Evolutionary conservation across 2,329 filamentous ascomycete species (phyloP).

Genomic region (Mollisiaceae sp.): DNA sequence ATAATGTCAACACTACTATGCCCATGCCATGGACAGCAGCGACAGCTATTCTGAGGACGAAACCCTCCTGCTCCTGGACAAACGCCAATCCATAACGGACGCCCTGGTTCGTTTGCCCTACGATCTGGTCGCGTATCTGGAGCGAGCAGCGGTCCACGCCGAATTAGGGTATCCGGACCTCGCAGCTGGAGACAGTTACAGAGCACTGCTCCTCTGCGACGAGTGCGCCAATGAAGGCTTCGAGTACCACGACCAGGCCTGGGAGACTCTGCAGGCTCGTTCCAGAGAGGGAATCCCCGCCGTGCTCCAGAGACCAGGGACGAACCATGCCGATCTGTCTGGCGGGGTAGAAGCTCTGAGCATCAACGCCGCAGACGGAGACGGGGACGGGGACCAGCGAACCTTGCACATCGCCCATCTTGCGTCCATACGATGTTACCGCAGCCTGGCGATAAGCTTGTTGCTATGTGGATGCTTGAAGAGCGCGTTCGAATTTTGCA

Average conservation of each 20-base stretch:
- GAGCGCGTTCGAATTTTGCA: constrained; percentile 69
- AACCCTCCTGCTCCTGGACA: constrained; percentile 50
- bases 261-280: constrained; percentile 45
- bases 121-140: constrained; percentile 67
- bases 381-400: constrained; percentile 43
- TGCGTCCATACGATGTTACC: constrained; percentile 62
- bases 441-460: constrained; percentile 61
- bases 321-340: constrained; percentile 23
- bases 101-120: constrained; percentile 58
- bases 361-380: constrained; percentile 42
- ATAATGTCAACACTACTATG: constrained; percentile 2
- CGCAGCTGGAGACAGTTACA: constrained; percentile 87
- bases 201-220: constrained; percentile 84
- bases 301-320: constrained; percentile 45
- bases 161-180: constrained; percentile 87
- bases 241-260: constrained; percentile 77
- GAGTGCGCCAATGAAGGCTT: constrained; percentile 77
- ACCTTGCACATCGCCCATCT: constrained; percentile 51
- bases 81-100: constrained; percentile 63
- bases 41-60: constrained; percentile 37
- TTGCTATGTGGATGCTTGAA: constrained; percentile 71
- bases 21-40: constrained; percentile 21
- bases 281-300: constrained; percentile 44
- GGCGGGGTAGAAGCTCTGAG: constrained; percentile 26
- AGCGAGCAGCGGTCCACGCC: constrained; percentile 73